Conservation (phyloP, 2,329 filamentous ascomycete genomes). For the Nannizziopsis barbatae region DNA sequence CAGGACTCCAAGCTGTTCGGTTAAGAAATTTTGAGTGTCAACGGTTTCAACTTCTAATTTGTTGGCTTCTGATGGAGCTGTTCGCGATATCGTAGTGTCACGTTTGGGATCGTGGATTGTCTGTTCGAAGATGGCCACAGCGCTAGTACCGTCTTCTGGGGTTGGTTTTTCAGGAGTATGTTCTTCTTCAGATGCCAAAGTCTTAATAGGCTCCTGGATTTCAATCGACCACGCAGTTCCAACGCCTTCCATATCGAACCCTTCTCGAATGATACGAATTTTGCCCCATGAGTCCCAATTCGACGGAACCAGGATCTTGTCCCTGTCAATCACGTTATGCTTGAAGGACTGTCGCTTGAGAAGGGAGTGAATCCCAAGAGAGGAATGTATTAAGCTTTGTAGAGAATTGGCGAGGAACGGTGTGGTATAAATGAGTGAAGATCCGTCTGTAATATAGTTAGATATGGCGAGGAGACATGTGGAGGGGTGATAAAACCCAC, state of each 20-base stretch:
- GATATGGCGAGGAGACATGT: slow-evolving; percentile 14
- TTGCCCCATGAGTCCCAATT: slow-evolving; percentile 99
- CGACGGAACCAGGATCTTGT: slow-evolving; percentile 85
- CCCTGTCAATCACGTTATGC: slow-evolving; percentile 83
- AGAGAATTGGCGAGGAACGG: slow-evolving; percentile 66
- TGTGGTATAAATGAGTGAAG: slow-evolving; percentile 74
- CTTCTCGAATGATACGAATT: slow-evolving; percentile 80
- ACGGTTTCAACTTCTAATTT: slow-evolving; percentile 53
- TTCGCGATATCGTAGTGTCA: slow-evolving; percentile 47
- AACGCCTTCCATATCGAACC: slow-evolving; percentile 79
- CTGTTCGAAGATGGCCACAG: slow-evolving; percentile 64
- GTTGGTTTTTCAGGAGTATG: slow-evolving; percentile 21
- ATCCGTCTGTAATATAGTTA: slow-evolving; percentile 50
- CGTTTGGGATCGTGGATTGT: slow-evolving; percentile 65
- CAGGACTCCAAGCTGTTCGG: slow-evolving; percentile 61
- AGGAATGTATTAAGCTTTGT: slow-evolving; percentile 70
- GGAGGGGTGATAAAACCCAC: slow-evolving; percentile 39
- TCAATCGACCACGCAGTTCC: slow-evolving; percentile 79
- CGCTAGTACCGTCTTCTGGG: slow-evolving; percentile 40
- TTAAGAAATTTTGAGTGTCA: slow-evolving; percentile 67
- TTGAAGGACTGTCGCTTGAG: slow-evolving; percentile 68
- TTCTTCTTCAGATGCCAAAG: slow-evolving; percentile 18
- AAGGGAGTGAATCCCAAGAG: slow-evolving; percentile 72
- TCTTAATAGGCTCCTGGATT: slow-evolving; percentile 47
- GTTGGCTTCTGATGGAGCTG: slow-evolving; percentile 33